Evolutionary conservation across 148 eudicot genomes (phyloP).

Genomic region (Suaeda aralocaspica): DNA sequence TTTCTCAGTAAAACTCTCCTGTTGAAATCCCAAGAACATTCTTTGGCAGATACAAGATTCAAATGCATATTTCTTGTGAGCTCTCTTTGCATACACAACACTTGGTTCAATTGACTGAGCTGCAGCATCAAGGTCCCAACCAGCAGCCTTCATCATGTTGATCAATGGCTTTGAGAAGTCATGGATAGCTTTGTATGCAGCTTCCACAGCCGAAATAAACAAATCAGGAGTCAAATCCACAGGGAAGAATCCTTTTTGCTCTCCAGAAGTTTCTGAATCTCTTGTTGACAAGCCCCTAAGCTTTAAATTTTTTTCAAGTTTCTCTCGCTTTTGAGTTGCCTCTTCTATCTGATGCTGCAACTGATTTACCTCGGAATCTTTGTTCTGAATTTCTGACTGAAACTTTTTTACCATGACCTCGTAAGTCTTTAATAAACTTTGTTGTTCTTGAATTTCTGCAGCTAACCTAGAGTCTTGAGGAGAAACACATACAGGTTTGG

Average conservation of each 20-base stretch:
- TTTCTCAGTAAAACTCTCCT: slow-evolving; percentile 62
- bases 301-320: slow-evolving; percentile 84
- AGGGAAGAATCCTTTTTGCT: slow-evolving; percentile 48
- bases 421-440: slow-evolving; percentile 82
- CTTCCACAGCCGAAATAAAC: slow-evolving; percentile 69
- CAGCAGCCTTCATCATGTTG: slow-evolving; percentile 99
- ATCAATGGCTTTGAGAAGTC: slow-evolving; percentile 93
- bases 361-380: slow-evolving; percentile 83
- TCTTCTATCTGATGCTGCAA: slow-evolving; percentile 79
- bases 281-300: slow-evolving; percentile 79
- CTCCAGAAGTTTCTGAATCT: slow-evolving; percentile 53
- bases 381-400: slow-evolving; percentile 90
- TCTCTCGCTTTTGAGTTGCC: slow-evolving; percentile 73
- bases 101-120: slow-evolving; percentile 81
- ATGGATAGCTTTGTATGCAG: slow-evolving; percentile 79
- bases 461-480: slow-evolving; percentile 95
- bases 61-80: slow-evolving; percentile 93
- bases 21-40: slow-evolving; percentile 80
- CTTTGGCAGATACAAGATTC: slow-evolving; percentile 84
- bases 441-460: slow-evolving; percentile 97
- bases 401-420: slow-evolving; percentile 98
- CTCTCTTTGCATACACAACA: slow-evolving; percentile 68
- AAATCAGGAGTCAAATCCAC: slow-evolving; percentile 73
- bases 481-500: slow-evolving; percentile 69
- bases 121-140: slow-evolving; percentile 98